Evolutionary conservation across 2,329 filamentous ascomycete species (phyloP), one percentile per base, ranked within the genome.

Genomic region (Trichoderma pleuroti): DNA sequence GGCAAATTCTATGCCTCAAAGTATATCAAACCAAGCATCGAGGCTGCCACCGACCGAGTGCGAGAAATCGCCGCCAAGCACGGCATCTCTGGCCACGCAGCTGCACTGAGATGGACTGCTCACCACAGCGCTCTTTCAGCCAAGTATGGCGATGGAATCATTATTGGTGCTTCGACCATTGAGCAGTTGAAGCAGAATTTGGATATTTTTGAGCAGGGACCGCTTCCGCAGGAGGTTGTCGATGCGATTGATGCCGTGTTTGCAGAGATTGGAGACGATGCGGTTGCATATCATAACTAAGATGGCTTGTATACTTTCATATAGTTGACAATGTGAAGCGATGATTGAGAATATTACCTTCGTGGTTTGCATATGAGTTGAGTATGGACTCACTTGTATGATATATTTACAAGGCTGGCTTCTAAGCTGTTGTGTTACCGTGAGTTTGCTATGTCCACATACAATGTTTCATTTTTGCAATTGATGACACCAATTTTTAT

Each of bases 161-260:
- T 88, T 39, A 81, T 88, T 49, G 87, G 86, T 2, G 82, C 86
- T 21, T 85, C 82, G 63, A 84, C 80, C 67, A 73, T 81, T 32
- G 78, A 81, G 57, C 86, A 88, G 77, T 78, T 88, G 28, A 80
- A 84, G 71, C 77, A 81, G 70, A 88, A 88, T 70, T 73, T 88
- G 65, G 79, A 82, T 34, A 79, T 81, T 62, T 75, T 88, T 7
- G 84, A 87, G 76, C 84, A 85, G 84, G 90, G 91, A 0, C 91
- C 91, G 0, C 79, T 95, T 68, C 91, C 92, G 0, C 86, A 91
- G 4, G 91, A 93, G 52, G 88, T 94, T 16, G 84, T 39, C 9
- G 67, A 69, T 46, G 68, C 68, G 12, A 21, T 70, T 9, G 28
- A 60, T 30, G 62, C 26, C 1, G 21, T 70, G 3, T 59, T 32